Percentiles rank a stretch among this genome's conserved stretches.
Evolutionary conservation across 495 filamentous ascomycete genomes (phyloP).

Genomic region (Poronia punctata): DNA sequence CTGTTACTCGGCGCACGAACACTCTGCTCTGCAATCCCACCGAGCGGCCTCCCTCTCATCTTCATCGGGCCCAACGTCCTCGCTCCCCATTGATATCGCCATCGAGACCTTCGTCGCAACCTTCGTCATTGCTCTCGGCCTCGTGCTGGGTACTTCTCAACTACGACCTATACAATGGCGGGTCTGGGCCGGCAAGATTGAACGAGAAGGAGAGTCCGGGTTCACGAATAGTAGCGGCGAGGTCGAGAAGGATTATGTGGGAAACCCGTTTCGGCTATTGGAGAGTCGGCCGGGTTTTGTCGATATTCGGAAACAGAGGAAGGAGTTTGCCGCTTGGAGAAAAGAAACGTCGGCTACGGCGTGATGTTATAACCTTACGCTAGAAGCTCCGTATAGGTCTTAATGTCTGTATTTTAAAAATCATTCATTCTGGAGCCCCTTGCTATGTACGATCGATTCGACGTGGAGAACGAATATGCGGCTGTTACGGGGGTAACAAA

Average conservation of each 20-base stretch:
- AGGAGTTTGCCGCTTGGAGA: constrained; percentile 71
- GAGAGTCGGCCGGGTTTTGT: constrained; percentile 43
- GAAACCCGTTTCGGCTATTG: constrained; percentile 43
- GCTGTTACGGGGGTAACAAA: no score
- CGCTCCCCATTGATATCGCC: constrained; percentile 68
- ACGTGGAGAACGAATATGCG: no score
- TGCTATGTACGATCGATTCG: no score
- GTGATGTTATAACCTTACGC: not conserved
- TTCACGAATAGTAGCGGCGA: constrained; percentile 65
- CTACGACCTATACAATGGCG: constrained; percentile 74
- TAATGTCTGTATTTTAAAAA: no score
- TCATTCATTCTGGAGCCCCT: no score
- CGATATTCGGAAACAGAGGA: constrained; percentile 59
- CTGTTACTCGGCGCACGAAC: constrained; percentile 82
- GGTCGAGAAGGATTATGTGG: constrained; percentile 42
- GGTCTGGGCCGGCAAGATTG: constrained; percentile 76
- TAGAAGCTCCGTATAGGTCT: no score
- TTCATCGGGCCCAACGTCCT: constrained; percentile 19
- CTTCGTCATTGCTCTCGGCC: constrained; percentile 57
- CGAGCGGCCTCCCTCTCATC: constrained; percentile 44
- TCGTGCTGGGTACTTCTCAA: constrained; percentile 62
- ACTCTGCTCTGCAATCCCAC: constrained; percentile 61
- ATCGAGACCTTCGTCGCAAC: constrained; percentile 71
- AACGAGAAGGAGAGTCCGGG: constrained; percentile 62
- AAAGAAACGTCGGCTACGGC: constrained; percentile 20